These are phyloP conservation scores for Inonotus hispidus DNA, from an alignment of 1,284 basidiomycete species.

Conservation along the genomic window DNA sequence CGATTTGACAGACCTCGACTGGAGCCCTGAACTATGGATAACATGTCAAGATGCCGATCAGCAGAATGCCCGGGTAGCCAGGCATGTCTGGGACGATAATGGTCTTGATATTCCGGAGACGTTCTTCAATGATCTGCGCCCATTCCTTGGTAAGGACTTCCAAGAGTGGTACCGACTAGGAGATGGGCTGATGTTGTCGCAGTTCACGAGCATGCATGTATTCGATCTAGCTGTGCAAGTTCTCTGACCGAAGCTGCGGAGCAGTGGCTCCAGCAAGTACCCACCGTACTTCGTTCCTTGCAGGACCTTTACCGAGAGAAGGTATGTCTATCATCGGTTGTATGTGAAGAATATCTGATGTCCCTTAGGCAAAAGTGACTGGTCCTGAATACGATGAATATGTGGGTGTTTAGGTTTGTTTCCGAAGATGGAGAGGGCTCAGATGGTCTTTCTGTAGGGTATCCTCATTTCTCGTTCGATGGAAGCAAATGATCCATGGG, in stretches of 20 bases:
- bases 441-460: constrained; percentile 46
- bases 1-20: constrained; percentile 92
- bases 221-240: constrained; percentile 67
- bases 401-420: constrained; percentile 39
- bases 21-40: constrained; percentile 87
- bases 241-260: constrained; percentile 79
- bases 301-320: constrained; percentile 82
- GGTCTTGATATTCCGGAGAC: constrained; percentile 83
- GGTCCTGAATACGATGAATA: constrained; percentile 89
- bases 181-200: constrained; percentile 11
- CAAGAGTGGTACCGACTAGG: neutral
- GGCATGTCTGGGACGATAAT: constrained; percentile 93
- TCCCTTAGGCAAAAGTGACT: constrained; percentile 68
- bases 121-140: constrained; percentile 61
- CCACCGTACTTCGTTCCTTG: constrained; percentile 43
- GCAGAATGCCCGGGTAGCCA: constrained; percentile 82
- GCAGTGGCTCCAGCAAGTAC: constrained; percentile 67
- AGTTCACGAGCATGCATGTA: constrained; percentile 82
- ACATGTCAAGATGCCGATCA: constrained; percentile 91
- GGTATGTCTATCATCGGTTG: constrained; percentile 31
- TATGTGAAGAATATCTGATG: constrained; percentile 8
- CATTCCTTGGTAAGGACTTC: constrained; percentile 58
- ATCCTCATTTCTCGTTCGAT: constrained; percentile 91
- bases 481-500: constrained; percentile 93
- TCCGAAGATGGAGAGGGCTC: neutral